Base-by-base conservation (phyloP, 257 asterid genomes). In the Ehretia macrophylla region DNA sequence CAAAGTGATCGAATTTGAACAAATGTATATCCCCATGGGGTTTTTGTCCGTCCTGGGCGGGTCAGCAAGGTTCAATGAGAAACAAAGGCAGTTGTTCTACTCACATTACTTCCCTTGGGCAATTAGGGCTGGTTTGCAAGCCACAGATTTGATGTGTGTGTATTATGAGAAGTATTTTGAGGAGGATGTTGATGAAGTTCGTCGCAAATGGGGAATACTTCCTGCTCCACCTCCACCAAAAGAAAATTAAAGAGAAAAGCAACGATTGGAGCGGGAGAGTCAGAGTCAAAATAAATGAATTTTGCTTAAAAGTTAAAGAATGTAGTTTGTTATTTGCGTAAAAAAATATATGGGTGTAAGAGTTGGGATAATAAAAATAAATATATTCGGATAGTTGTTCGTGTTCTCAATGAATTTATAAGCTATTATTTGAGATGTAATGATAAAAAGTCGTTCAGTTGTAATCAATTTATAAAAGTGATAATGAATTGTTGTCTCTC, bases 41-140 rank as follows among this genome's bases (percentile, higher is more conserved):
- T 81, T 87, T 60, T 69, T 89, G 46, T 86, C 96, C 12, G 91
- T 89, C 35, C 75, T 80, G 0, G 97, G 94, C 21, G 97, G 97
- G 13, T 81, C 94, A 21, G 87, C 89, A 21, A 77, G 95, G 71
- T 85, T 93, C 75, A 89, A 72, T 17, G 80, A 65, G 47, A 78
- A 58, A 68, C 97, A 85, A 66, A 80, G 96, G 83, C 76, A 75
- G 37, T 62, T 89, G 70, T 93, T 93, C 77, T 89, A 86, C 68
- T 87, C 81, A 67, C 92, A 89, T 68, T 93, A 89, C 83, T 93
- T 93, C 68, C 97, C 97, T 27, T 93, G 97, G 97, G 94, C 97
- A 0, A 75, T 89, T 16, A 76, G 70, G 23, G 96, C 99, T 21
- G 99, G 97, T 18, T 45, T 78, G 72, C 81, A 55, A 64, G 79